These are phyloP conservation scores for Gaeumannomyces sp. DNA, from an alignment of 2,329 filamentous ascomycete species.

Conservation along the genomic window DNA sequence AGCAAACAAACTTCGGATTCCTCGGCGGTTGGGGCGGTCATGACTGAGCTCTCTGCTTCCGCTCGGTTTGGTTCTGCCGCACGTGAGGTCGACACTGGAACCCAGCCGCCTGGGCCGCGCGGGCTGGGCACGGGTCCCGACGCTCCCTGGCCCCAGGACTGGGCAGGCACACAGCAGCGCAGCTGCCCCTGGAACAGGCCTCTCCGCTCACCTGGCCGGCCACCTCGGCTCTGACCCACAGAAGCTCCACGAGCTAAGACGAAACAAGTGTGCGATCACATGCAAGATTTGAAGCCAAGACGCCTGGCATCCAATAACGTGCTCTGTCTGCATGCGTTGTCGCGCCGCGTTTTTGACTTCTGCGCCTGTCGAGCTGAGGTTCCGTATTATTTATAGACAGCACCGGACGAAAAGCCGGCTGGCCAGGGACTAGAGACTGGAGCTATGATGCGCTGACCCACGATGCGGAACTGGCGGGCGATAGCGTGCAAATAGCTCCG, in stretches of 20 bases:
- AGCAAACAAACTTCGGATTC: neutral
- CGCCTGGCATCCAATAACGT: too few species aligned
- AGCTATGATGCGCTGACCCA: neutral
- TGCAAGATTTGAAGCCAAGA: neutral
- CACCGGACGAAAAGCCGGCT: too few species aligned
- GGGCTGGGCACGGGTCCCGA: too few species aligned
- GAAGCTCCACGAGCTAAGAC: neutral
- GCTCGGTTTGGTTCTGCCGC: neutral
- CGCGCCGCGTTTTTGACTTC: too few species aligned
- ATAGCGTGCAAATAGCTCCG: too few species aligned
- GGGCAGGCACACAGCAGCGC: too few species aligned
- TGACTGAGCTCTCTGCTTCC: too few species aligned
- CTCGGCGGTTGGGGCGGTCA: neutral
- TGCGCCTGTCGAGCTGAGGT: neutral
- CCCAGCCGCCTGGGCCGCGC: neutral
- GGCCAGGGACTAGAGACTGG: too few species aligned
- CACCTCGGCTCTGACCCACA: neutral
- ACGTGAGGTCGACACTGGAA: neutral
- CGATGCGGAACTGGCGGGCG: neutral
- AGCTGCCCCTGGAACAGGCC: neutral
- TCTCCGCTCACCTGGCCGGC: neutral
- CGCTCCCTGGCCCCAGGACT: too few species aligned
- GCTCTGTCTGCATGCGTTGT: neutral
- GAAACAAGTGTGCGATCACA: neutral
- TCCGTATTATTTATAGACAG: neutral